Evolutionary conservation across 2,329 filamentous ascomycete genomes (phyloP).

Genomic region (Pseudocercospora pini-densiflorae): DNA sequence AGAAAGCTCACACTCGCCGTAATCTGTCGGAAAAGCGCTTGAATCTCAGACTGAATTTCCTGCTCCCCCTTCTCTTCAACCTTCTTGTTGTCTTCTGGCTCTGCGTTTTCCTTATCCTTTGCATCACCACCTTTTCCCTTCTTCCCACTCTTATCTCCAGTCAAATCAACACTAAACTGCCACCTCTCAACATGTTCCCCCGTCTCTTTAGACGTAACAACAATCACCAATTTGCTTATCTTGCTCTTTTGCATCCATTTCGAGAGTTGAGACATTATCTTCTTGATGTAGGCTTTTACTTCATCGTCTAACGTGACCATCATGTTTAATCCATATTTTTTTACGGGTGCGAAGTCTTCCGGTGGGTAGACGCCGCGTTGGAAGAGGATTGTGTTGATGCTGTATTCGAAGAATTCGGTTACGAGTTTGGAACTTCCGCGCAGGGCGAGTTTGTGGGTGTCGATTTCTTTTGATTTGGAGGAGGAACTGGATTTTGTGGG

Average conservation of each 20-base stretch:
- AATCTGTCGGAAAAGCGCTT: slow-evolving; percentile 96
- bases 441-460: slow-evolving; percentile 91
- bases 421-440: slow-evolving; percentile 62
- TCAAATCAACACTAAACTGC: slow-evolving; percentile 83
- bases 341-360: slow-evolving; percentile 97
- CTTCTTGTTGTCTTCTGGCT: slow-evolving; percentile 24
- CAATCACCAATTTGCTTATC: slow-evolving; percentile 95
- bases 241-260: slow-evolving; percentile 98
- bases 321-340: slow-evolving; percentile 99
- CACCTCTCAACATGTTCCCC: slow-evolving; percentile 95
- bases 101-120: slow-evolving; percentile 71
- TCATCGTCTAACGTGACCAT: slow-evolving; percentile 96
- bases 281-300: slow-evolving; percentile 98
- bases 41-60: slow-evolving; percentile 94
- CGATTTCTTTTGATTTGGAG: slow-evolving; percentile 69
- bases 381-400: slow-evolving; percentile 97
- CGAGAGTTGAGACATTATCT: slow-evolving; percentile 97
- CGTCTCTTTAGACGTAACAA: slow-evolving; percentile 96
- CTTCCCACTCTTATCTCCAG: background rate
- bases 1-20: slow-evolving; percentile 97
- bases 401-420: slow-evolving; percentile 98
- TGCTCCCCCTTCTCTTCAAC: slow-evolving; percentile 78
- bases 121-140: slow-evolving; percentile 20
- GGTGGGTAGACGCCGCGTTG: slow-evolving; percentile 84
- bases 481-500: background rate